A percentile compares a stretch with the other conserved stretches of the same genome.
Evolutionary conservation across 2,329 filamentous ascomycete genomes (phyloP).

Genomic region (Beauveria rudraprayagi): DNA sequence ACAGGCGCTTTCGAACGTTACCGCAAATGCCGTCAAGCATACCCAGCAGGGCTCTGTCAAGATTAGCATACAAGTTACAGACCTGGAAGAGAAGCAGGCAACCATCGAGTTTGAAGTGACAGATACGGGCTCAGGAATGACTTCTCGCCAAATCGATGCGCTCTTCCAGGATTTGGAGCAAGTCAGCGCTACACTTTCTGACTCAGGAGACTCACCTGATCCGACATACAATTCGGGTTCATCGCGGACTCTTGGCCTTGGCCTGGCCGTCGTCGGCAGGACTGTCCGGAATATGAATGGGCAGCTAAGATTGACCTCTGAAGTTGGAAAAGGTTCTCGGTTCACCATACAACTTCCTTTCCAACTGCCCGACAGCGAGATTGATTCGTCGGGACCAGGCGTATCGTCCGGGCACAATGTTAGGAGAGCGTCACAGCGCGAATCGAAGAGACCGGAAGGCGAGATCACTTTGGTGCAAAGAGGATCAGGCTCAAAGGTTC

Average conservation of each 20-base stretch:
- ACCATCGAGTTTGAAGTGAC: slow-evolving; percentile 67
- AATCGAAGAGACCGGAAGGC: slow-evolving; percentile 24
- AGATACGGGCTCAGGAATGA: slow-evolving; percentile 72
- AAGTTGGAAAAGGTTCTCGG: slow-evolving; percentile 71
- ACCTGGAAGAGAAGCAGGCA: slow-evolving; percentile 43
- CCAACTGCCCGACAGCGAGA: slow-evolving; percentile 41
- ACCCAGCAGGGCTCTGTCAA: slow-evolving; percentile 60
- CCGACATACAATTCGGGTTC: slow-evolving; percentile 23
- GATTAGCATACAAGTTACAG: slow-evolving; percentile 59
- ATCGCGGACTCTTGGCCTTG: slow-evolving; percentile 59
- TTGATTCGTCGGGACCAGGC: neutral
- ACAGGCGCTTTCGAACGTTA: slow-evolving; percentile 75
- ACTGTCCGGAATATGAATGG: slow-evolving; percentile 88
- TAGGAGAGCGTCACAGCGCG: slow-evolving; percentile 16
- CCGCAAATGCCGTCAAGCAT: slow-evolving; percentile 76
- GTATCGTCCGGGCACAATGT: neutral
- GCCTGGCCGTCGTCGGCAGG: slow-evolving; percentile 79
- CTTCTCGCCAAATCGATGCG: slow-evolving; percentile 46
- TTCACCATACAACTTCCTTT: slow-evolving; percentile 79
- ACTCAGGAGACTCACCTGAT: neutral
- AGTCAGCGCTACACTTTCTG: slow-evolving; percentile 38
- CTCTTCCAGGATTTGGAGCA: slow-evolving; percentile 53
- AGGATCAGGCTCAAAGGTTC: slow-evolving; percentile 19
- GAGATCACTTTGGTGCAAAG: slow-evolving; percentile 58
- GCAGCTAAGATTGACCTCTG: slow-evolving; percentile 75